phyloP scores from a whole-genome alignment of 2,329 filamentous ascomycete genomes.

The Clarireedia sp. region DNA sequence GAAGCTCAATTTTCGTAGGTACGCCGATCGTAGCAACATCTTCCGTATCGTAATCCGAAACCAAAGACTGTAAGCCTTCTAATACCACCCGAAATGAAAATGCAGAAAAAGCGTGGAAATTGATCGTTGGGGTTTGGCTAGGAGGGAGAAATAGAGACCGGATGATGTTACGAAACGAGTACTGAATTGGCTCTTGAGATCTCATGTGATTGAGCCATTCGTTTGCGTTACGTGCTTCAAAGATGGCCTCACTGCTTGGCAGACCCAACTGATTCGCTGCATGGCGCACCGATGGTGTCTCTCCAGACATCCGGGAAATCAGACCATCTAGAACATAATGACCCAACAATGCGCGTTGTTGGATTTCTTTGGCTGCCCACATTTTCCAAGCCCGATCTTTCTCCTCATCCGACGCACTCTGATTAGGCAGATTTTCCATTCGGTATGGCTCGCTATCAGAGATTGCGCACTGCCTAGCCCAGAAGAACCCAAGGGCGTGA shows the following conservation, averaged over 20 bases:
- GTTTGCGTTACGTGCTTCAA: constrained; percentile 33
- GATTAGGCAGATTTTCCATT: constrained; percentile 29
- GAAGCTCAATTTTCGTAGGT: constrained; percentile 33
- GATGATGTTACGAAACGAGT: constrained; percentile 35
- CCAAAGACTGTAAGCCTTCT: constrained; percentile 37
- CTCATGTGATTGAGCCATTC: constrained; percentile 35
- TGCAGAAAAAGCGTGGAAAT: constrained; percentile 31
- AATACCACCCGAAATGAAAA: constrained; percentile 36
- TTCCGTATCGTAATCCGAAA: constrained; percentile 34
- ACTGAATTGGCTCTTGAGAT: constrained; percentile 26
- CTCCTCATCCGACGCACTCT: constrained; percentile 28
- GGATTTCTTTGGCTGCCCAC: constrained; percentile 38
- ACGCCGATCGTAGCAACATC: constrained; percentile 33
- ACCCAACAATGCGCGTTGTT: constrained; percentile 36
- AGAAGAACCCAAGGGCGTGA: constrained; percentile 37
- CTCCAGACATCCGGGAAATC: constrained; percentile 36
- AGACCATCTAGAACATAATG: constrained; percentile 39
- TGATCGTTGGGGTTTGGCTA: constrained; percentile 17
- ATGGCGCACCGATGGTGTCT: constrained; percentile 35
- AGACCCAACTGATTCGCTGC: constrained; percentile 34
- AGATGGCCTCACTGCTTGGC: constrained; percentile 34
- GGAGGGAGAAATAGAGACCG: constrained; percentile 33
- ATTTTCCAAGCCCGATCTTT: constrained; percentile 35
- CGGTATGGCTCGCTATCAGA: constrained; percentile 32
- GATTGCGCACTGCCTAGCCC: constrained; percentile 39